Percentiles rank a stretch among this genome's conserved stretches.
Conservation (phyloP, 2,329 filamentous ascomycete genomes). For the Microdochium trichocladiopsis region DNA sequence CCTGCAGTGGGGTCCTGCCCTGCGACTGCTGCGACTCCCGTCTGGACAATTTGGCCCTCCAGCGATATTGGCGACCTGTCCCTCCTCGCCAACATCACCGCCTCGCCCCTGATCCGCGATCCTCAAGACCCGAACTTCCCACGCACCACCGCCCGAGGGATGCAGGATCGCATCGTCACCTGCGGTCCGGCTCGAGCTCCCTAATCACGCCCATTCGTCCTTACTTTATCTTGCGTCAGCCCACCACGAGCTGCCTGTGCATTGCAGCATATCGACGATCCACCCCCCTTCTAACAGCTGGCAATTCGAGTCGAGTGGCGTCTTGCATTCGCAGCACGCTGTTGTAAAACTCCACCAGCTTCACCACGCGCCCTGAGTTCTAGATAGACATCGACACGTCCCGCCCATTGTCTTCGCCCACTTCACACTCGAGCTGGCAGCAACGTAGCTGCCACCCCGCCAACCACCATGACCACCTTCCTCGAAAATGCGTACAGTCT, state of each 20-base stretch:
- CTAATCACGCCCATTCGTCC: neutral
- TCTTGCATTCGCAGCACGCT: neutral
- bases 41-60: conserved; percentile 1
- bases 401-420: neutral
- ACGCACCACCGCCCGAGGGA: conserved; percentile 9
- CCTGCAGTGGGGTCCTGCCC: neutral
- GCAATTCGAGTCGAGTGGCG: neutral
- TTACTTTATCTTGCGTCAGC: neutral
- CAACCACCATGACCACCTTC: conserved; percentile 78
- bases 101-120: conserved; percentile 1
- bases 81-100: neutral
- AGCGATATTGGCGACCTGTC: neutral
- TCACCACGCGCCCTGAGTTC: neutral
- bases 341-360: neutral
- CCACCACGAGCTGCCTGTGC: neutral
- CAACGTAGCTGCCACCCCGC: neutral
- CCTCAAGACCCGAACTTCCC: conserved; percentile 1
- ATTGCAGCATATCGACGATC: conserved; percentile 1
- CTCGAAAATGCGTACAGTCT: conserved; percentile 93
- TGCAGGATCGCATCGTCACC: conserved; percentile 15
- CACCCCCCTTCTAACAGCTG: neutral
- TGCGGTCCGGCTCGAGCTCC: conserved; percentile 8
- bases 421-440: neutral
- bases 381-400: neutral
- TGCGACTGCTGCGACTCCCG: no score